phyloP scores from a whole-genome alignment of 148 eudicot genomes.

The Vaccinium macrocarpon region DNA sequence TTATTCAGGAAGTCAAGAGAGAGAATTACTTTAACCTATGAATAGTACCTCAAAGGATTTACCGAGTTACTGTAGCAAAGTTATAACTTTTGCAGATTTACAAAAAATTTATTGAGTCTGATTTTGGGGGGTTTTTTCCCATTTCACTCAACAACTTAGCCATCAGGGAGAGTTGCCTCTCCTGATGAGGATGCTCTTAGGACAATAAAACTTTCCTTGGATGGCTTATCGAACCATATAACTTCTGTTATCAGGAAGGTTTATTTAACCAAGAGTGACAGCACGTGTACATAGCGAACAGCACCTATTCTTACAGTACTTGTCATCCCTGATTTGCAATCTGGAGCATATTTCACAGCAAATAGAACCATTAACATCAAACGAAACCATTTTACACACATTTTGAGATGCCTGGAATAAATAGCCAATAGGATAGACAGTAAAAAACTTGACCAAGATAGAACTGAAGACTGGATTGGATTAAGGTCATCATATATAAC shows the following conservation, averaged over 20 bases:
- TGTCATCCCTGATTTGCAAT: neutral
- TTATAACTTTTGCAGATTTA: too few species aligned
- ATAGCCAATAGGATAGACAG: neutral
- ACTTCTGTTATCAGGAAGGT: neutral
- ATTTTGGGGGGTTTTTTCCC: too few species aligned
- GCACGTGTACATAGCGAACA: neutral
- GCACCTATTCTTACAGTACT: neutral
- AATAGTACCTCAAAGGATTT: too few species aligned
- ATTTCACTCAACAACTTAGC: too few species aligned
- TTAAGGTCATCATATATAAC: neutral
- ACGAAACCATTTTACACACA: neutral
- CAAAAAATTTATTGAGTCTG: too few species aligned
- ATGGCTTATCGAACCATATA: neutral
- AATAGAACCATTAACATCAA: neutral
- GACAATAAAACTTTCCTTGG: neutral
- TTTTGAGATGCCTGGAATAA: constrained; percentile 11
- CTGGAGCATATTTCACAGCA: neutral
- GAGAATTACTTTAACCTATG: too few species aligned
- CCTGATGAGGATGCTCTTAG: too few species aligned
- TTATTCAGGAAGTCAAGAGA: too few species aligned
- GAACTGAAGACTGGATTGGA: neutral
- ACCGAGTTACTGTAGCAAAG: too few species aligned
- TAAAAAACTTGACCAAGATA: neutral
- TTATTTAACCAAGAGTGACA: neutral
- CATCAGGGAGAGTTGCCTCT: too few species aligned